phyloP scores from a whole-genome alignment of 2,329 filamentous ascomycete genomes.

The Chaetomium olivaceum region DNA sequence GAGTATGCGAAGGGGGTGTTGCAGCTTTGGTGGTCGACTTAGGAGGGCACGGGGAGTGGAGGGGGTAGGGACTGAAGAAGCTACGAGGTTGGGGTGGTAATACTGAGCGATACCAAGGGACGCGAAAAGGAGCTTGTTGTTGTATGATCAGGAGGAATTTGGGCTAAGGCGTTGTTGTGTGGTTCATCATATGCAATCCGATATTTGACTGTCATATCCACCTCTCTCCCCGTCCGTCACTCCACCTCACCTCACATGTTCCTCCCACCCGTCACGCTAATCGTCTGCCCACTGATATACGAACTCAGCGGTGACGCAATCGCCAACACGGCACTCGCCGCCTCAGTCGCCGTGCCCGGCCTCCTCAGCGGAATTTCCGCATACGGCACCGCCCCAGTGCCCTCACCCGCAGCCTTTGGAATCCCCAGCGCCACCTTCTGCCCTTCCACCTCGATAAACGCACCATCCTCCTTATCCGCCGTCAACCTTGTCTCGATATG shows the following conservation, averaged over 20 bases:
- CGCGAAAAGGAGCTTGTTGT: background rate
- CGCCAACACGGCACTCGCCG: slow-evolving; percentile 73
- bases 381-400: slow-evolving; percentile 44
- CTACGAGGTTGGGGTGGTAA: background rate
- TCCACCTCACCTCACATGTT: slow-evolving; percentile 46
- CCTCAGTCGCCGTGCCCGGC: slow-evolving; percentile 76
- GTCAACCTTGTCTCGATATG: slow-evolving; percentile 79
- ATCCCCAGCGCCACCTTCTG: slow-evolving; percentile 75
- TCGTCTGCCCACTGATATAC: slow-evolving; percentile 84
- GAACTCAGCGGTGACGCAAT: slow-evolving; percentile 79
- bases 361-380: slow-evolving; percentile 77
- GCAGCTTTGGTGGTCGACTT: slow-evolving; percentile 59
- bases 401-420: slow-evolving; percentile 49
- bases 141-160: background rate
- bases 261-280: slow-evolving; percentile 78
- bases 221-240: background rate
- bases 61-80: background rate
- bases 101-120: slow-evolving; percentile 12
- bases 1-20: slow-evolving; percentile 90
- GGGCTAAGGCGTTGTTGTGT: slow-evolving; percentile 4
- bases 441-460: slow-evolving; percentile 75
- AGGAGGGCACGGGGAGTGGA: background rate
- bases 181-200: slow-evolving; percentile 9
- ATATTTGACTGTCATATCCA: background rate
- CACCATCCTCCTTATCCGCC: slow-evolving; percentile 80